Evolutionary conservation across 352 stramenopile species (phyloP).

Genomic region (Phytopythium oedochilum): DNA sequence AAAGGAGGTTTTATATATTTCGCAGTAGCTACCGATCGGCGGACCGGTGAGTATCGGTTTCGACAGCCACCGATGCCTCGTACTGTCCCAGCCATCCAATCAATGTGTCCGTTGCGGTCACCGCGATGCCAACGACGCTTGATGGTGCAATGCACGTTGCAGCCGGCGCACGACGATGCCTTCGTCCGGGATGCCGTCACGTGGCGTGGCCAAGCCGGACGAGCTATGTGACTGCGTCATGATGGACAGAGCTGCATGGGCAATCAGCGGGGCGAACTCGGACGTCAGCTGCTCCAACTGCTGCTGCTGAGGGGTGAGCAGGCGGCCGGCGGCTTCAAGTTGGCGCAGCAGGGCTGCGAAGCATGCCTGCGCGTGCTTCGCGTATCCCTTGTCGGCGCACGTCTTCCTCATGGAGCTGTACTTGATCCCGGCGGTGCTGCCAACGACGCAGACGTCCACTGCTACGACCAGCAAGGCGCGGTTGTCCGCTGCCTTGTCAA

Average conservation of each 20-base stretch:
- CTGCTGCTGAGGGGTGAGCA: conserved; percentile 46
- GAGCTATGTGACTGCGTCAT: background rate
- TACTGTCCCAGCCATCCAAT: background rate
- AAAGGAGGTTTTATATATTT: too few relatives aligned
- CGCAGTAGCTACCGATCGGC: too few relatives aligned
- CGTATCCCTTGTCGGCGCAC: conserved; percentile 43
- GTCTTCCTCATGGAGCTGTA: conserved; percentile 55
- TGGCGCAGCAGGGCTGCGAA: conserved; percentile 41
- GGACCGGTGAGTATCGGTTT: too few relatives aligned
- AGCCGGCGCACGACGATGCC: background rate
- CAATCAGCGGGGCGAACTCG: conserved; percentile 50
- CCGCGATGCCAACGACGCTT: conserved; percentile 1
- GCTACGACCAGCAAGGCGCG: conserved; percentile 36
- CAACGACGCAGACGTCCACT: conserved; percentile 39
- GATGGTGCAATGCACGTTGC: conserved; percentile 1
- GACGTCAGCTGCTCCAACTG: conserved; percentile 47
- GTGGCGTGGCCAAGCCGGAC: rapidly evolving
- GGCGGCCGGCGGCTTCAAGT: conserved; percentile 28
- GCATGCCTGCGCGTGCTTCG: conserved; percentile 25
- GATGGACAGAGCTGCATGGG: conserved; percentile 41
- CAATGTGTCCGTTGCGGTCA: background rate
- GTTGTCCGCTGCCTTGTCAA: conserved; percentile 2
- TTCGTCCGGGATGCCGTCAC: background rate
- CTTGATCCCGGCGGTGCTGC: conserved; percentile 19
- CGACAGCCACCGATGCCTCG: too few relatives aligned